Conservation (phyloP, 2,329 filamentous ascomycete genomes). For the Fusarium papillatum region DNA sequence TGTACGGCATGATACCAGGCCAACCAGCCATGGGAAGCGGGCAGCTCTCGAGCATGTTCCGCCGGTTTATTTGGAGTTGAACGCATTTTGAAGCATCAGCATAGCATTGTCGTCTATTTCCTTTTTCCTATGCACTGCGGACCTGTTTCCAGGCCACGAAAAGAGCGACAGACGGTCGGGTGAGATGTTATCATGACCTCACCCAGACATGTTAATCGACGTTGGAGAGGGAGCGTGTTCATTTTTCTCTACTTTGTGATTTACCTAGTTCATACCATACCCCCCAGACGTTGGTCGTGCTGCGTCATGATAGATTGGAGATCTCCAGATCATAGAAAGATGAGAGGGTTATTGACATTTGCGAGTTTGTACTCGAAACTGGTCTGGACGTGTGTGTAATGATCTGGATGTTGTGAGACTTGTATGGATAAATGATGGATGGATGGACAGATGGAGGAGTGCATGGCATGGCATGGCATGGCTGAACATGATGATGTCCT, state of each 20-base stretch:
- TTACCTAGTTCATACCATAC: conserved; percentile 31
- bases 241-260: conserved; percentile 4
- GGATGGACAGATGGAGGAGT: neutral
- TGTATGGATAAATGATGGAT: neutral
- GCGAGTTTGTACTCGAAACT: conserved; percentile 3
- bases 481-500: conserved; percentile 22
- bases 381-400: neutral
- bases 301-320: conserved; percentile 40
- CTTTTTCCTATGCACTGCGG: conserved; percentile 2
- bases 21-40: conserved; percentile 32
- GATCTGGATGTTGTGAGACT: neutral
- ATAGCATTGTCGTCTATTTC: conserved; percentile 25
- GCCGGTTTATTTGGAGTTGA: conserved; percentile 26
- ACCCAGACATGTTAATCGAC: conserved; percentile 3
- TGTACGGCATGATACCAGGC: conserved; percentile 43
- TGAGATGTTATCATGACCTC: neutral
- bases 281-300: conserved; percentile 19
- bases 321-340: conserved; percentile 31
- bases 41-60: conserved; percentile 14
- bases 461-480: conserved; percentile 3
- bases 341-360: neutral
- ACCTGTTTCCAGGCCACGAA: neutral
- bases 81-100: conserved; percentile 26
- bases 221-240: neutral
- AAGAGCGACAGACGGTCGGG: neutral